Evolutionary conservation across 352 stramenopile species (phyloP).

Genomic region (Pythium brachiatum): DNA sequence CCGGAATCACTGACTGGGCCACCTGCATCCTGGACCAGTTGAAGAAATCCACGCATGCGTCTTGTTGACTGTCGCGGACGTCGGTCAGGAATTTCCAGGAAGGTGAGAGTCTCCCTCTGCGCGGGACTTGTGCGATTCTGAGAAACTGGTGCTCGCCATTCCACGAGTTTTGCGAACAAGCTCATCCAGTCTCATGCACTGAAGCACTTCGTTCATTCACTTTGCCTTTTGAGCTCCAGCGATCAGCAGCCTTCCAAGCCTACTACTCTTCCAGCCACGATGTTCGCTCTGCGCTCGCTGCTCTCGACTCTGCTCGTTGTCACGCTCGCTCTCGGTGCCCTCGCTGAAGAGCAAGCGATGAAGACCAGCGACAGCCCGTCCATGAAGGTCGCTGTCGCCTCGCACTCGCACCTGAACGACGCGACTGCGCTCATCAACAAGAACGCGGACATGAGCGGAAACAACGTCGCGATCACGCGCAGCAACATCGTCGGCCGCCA

Average conservation of each 20-base stretch:
- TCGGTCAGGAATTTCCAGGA: no score
- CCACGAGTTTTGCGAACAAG: neutral
- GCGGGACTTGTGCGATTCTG: no score
- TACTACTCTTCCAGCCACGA: neutral
- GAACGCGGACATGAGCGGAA: slow-evolving; percentile 6
- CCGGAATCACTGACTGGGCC: no score
- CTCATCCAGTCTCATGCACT: neutral
- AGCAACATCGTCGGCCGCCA: slow-evolving; percentile 19
- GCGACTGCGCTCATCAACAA: slow-evolving; percentile 20
- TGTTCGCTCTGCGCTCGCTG: slow-evolving; percentile 9
- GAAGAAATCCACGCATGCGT: no score
- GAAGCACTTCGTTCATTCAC: neutral
- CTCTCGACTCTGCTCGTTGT: slow-evolving; percentile 15
- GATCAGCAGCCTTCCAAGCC: neutral
- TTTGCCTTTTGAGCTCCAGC: slow-evolving; percentile 4
- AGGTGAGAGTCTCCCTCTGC: no score
- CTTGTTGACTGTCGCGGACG: no score
- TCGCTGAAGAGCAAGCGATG: neutral
- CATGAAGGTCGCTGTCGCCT: slow-evolving; percentile 1
- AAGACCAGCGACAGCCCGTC: neutral
- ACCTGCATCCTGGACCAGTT: no score
- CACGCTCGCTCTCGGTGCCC: neutral
- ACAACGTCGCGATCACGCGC: slow-evolving; percentile 20
- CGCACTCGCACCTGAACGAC: slow-evolving; percentile 9
- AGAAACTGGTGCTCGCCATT: neutral